A percentile compares a stretch with the other conserved stretches of the same genome.
phyloP scores from a whole-genome alignment of 192 early-diverging fungal species.

The Entomortierella chlamydospora region DNA sequence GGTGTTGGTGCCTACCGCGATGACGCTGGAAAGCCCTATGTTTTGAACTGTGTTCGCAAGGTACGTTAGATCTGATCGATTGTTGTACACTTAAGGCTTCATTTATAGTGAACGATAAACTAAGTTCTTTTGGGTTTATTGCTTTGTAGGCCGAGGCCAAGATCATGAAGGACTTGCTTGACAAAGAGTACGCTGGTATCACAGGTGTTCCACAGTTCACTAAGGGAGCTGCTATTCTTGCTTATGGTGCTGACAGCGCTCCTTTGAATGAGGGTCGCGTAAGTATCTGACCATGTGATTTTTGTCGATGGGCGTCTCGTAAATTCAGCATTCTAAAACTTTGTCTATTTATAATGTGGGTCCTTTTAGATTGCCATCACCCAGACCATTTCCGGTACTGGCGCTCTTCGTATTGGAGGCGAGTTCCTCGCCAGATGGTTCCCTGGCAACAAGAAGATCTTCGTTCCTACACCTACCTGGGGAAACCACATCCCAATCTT shows the following conservation, averaged over 20 bases:
- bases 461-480: constrained; percentile 95
- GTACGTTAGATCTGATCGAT: constrained; percentile 41
- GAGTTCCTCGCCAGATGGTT: constrained; percentile 87
- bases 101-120: neutral
- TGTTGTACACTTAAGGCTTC: neutral
- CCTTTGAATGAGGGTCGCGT: constrained; percentile 74
- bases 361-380: constrained; percentile 82
- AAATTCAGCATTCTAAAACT: neutral
- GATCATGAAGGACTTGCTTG: constrained; percentile 73
- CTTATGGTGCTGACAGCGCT: constrained; percentile 82
- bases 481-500: constrained; percentile 98
- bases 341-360: neutral
- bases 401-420: constrained; percentile 94
- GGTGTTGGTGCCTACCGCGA: constrained; percentile 98
- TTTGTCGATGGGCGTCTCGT: neutral
- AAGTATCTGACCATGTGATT: constrained; percentile 20
- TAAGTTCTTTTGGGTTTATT: neutral
- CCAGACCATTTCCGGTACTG: constrained; percentile 98
- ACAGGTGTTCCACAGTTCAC: constrained; percentile 91
- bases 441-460: constrained; percentile 85
- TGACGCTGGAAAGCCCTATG: constrained; percentile 92
- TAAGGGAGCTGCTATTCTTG: constrained; percentile 82
- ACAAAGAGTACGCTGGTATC: constrained; percentile 98
- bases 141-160: constrained; percentile 75
- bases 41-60: constrained; percentile 89